phyloP scores from a whole-genome alignment of 192 early-diverging fungal species.

The Entomortierella chlamydospora region DNA sequence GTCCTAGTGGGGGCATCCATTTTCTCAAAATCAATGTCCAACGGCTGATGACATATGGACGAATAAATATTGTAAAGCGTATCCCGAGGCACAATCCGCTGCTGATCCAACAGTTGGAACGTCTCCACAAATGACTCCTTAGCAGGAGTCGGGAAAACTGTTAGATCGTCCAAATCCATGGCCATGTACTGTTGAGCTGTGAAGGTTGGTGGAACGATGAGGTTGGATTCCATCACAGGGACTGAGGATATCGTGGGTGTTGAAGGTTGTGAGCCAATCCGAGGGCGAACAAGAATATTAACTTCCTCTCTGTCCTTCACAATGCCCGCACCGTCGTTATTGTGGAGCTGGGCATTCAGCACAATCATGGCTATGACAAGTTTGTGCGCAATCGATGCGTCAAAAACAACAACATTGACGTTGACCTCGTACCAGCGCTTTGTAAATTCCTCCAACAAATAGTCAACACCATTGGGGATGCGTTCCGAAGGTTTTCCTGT shows the following conservation, averaged over 20 bases:
- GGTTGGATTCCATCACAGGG: constrained; percentile 36
- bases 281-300: constrained; percentile 34
- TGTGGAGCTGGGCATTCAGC: constrained; percentile 71
- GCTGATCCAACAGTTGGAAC: constrained; percentile 48
- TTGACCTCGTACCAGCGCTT: constrained; percentile 74
- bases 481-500: constrained; percentile 17
- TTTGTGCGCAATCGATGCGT: constrained; percentile 65
- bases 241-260: constrained; percentile 46
- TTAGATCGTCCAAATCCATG: constrained; percentile 44
- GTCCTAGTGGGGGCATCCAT: background rate
- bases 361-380: constrained; percentile 72
- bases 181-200: constrained; percentile 23
- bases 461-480: constrained; percentile 48
- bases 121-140: constrained; percentile 47
- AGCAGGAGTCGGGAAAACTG: constrained; percentile 24
- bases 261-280: constrained; percentile 34
- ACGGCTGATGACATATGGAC: constrained; percentile 56
- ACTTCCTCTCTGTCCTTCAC: constrained; percentile 47
- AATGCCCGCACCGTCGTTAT: constrained; percentile 50
- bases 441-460: constrained; percentile 70
- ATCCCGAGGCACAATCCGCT: constrained; percentile 35
- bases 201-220: background rate
- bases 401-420: constrained; percentile 64
- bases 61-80: constrained; percentile 37
- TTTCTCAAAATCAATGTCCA: constrained; percentile 63